Evolutionary conservation across 257 asterid species (phyloP).

Genomic region (Jaltomata sinuosa): DNA sequence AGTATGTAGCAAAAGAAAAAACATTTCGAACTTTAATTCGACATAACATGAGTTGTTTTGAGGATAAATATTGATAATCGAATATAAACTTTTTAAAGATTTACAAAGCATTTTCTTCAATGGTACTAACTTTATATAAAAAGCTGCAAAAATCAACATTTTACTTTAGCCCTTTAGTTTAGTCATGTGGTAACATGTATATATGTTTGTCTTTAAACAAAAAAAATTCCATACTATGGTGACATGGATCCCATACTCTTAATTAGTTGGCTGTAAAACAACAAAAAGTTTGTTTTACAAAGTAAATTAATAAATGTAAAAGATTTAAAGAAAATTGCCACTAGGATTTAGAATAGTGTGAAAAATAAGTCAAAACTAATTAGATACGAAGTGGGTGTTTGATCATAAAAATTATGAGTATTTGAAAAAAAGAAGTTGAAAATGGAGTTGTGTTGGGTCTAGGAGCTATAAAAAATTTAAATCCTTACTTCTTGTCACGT

Average conservation of each 20-base stretch:
- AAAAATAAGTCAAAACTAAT: too few relatives aligned
- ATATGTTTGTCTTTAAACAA: too few relatives aligned
- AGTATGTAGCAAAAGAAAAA: neutral
- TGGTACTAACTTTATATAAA: neutral
- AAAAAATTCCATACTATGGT: conserved; percentile 1
- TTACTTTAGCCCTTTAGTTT: neutral
- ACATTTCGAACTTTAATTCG: neutral
- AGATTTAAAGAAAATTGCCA: too few relatives aligned
- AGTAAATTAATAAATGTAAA: neutral
- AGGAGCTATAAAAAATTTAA: neutral
- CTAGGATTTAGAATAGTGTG: too few relatives aligned
- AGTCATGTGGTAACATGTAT: neutral
- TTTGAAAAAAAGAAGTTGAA: too few relatives aligned
- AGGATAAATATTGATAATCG: neutral
- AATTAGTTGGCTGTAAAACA: neutral
- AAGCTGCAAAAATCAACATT: neutral
- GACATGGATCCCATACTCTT: conserved; percentile 13
- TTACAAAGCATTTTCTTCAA: neutral
- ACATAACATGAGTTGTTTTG: neutral
- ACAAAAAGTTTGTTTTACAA: neutral
- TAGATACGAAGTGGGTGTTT: too few relatives aligned
- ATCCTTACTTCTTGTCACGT: neutral
- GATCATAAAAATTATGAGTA: too few relatives aligned
- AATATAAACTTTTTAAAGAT: neutral
- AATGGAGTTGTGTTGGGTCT: too few relatives aligned